Percentiles rank a stretch among this genome's conserved stretches.
Conservation (phyloP, 1,284 basidiomycete genomes). For the Testicularia cyperi region DNA sequence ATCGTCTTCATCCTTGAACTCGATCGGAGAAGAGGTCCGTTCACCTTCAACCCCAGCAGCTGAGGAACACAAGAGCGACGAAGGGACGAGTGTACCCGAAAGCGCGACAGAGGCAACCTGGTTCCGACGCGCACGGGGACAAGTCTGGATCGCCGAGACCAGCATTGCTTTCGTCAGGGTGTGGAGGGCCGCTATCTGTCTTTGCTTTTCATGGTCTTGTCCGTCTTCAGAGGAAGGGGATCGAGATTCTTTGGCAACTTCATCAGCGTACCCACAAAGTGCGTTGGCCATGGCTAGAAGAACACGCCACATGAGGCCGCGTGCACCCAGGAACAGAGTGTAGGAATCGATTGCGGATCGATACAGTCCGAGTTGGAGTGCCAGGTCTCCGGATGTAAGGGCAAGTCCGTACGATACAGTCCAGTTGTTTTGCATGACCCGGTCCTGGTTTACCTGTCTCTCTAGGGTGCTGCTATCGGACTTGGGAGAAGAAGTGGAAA, state of each 20-base stretch:
- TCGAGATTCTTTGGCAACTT: too few species aligned
- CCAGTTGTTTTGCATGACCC: constrained; percentile 23
- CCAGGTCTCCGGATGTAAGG: constrained; percentile 18
- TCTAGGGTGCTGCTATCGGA: background rate
- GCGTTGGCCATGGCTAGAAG: constrained; percentile 18
- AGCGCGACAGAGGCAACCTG: background rate
- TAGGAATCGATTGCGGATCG: constrained; percentile 23
- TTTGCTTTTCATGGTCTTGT: too few species aligned
- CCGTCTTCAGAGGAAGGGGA: too few species aligned
- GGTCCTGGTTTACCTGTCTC: constrained; percentile 5
- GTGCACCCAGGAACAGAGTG: constrained; percentile 17
- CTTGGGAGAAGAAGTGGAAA: constrained; percentile 8
- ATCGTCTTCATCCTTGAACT: constrained; percentile 6
- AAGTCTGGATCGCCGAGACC: constrained; percentile 2
- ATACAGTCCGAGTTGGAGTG: constrained; percentile 12
- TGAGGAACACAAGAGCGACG: too few species aligned
- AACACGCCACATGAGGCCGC: constrained; percentile 28
- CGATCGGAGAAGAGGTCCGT: too few species aligned
- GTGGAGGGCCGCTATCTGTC: background rate
- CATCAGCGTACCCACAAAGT: constrained; percentile 4
- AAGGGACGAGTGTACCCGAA: too few species aligned
- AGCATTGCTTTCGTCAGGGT: background rate
- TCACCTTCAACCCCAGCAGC: too few species aligned
- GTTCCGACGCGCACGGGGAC: constrained; percentile 2
- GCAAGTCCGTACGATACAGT: constrained; percentile 24